Base-by-base conservation (phyloP, 2,329 filamentous ascomycete genomes). In the Aspergillus sclerotialis region DNA sequence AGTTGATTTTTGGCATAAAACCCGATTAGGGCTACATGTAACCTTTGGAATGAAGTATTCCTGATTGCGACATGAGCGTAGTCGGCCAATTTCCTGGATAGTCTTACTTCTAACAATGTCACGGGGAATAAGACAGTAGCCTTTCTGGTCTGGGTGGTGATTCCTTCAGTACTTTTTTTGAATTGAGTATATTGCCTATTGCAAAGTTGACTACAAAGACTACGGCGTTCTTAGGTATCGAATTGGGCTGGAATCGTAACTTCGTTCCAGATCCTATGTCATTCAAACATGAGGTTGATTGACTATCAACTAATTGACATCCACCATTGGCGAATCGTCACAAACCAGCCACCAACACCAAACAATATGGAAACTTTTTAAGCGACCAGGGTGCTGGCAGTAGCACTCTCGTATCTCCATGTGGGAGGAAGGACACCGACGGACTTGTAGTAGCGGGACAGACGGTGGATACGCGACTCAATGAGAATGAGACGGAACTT, bases 401-500 rank as follows among this genome's bases (percentile, higher is more conserved):
- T 96, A 67, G 90, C 87, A 69, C 79, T 86, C 84, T 96, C 90
- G 80, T 96, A 96, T 76, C 86, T 89, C 90, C 90, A 96, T 75
- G 86, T 96, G 56, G 90, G 90, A 62, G 90, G 77, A 41, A 82
- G 75, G 53, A 74, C 78, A 72, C 79, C 76, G 60, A 82, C 90
- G 68, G 88, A 90, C 85, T 95, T 96, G 86, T 96, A 98, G 84
- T 96, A 96, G 59, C 92, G 84, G 66, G 88, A 92, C 56, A 98
- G 84, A 76, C 92, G 90, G 84, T 98, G 92, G 73, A 98, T 96
- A 74, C 93, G 87, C 68, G 92, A 96, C 80, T 98, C 92, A 74
- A 98, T 94, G 60, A 98, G 84, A 90, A 98, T 98, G 53, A 98
- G 86, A 67, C 92, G 90, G 86, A 98, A 98, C 80, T 98, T 98